Conservation (phyloP, 257 asterid species). For the Solanum corneliomulleri region DNA sequence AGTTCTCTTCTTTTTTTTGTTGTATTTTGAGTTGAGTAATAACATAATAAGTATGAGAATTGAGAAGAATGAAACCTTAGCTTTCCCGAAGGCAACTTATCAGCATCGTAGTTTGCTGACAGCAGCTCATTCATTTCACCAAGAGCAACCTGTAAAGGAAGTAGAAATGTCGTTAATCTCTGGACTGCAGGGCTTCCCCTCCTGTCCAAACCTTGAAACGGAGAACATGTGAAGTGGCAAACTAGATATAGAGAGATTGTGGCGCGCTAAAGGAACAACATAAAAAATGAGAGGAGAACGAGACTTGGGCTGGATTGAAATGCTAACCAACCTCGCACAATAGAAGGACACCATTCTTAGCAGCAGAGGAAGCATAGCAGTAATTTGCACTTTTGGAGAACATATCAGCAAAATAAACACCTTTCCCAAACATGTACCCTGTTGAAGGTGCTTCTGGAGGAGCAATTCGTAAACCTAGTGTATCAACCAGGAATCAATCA, state of each 20-base stretch:
- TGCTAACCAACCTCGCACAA: slow-evolving; percentile 53
- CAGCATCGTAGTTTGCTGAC: slow-evolving; percentile 47
- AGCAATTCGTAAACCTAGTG: slow-evolving; percentile 84
- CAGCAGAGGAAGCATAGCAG: slow-evolving; percentile 36
- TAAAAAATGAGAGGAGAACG: neutral
- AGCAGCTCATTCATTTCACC: slow-evolving; percentile 89
- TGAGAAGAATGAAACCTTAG: slow-evolving; percentile 43
- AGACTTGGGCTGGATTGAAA: neutral
- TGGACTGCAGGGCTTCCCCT: neutral
- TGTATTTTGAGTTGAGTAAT: neutral
- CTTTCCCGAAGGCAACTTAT: slow-evolving; percentile 73
- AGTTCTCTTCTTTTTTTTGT: neutral
- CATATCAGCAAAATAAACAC: slow-evolving; percentile 97
- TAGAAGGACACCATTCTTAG: slow-evolving; percentile 66
- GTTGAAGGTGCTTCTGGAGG: slow-evolving; percentile 96
- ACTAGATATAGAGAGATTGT: neutral
- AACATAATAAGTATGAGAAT: neutral
- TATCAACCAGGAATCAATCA: neutral
- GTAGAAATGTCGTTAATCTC: neutral
- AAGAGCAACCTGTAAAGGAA: slow-evolving; percentile 64
- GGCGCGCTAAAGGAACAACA: neutral
- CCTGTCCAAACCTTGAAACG: neutral
- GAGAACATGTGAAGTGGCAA: neutral
- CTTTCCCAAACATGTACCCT: slow-evolving; percentile 98
- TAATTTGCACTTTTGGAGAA: slow-evolving; percentile 96